Evolutionary conservation across 345 rosid genomes (phyloP).

Genomic region (Eucalyptus grandis): DNA sequence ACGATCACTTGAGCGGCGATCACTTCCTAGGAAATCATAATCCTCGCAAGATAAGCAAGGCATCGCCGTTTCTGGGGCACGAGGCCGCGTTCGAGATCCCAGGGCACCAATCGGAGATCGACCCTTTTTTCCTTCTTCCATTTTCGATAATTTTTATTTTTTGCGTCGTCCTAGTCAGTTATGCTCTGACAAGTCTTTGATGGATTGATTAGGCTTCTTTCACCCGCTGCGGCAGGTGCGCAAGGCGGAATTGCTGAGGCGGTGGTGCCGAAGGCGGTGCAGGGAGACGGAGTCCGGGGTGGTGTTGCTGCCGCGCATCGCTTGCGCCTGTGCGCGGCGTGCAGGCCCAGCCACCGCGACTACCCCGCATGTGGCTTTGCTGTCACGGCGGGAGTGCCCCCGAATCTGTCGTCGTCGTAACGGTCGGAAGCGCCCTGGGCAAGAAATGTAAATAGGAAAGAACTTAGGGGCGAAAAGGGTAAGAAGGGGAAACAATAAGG

Average conservation of each 20-base stretch:
- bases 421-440: neutral
- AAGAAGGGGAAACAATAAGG: neutral
- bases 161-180: too few relatives aligned
- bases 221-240: neutral
- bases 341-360: too few relatives aligned
- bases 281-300: constrained; percentile 55
- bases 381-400: constrained; percentile 45
- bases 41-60: constrained; percentile 8
- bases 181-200: too few relatives aligned
- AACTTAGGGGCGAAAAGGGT: neutral
- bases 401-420: constrained; percentile 29
- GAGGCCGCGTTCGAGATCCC: constrained; percentile 27
- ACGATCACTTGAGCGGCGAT: too few relatives aligned
- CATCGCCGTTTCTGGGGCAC: constrained; percentile 16
- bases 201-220: too few relatives aligned
- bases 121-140: neutral
- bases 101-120: constrained; percentile 33
- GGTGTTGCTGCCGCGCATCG: constrained; percentile 78
- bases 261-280: constrained; percentile 29
- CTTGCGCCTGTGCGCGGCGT: constrained; percentile 40
- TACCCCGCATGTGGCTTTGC: too few relatives aligned
- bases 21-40: neutral
- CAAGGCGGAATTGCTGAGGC: neutral
- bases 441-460: neutral
- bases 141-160: too few relatives aligned